These are phyloP conservation scores for Mycosarcoma maydis DNA, from an alignment of 1,284 basidiomycete species.

Conservation along the genomic window DNA sequence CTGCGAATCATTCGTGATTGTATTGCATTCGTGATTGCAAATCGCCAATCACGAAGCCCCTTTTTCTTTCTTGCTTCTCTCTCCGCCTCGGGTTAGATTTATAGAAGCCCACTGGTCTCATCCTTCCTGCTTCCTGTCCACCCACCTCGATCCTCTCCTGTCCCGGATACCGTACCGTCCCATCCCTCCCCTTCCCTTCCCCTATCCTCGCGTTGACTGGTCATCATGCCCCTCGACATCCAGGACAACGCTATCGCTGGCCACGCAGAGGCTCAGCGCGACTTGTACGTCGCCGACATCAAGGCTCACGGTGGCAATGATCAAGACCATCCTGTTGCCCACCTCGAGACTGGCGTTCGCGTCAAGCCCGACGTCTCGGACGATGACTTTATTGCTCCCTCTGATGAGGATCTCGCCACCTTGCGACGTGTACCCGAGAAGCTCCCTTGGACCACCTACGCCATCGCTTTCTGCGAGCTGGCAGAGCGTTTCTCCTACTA, in stretches of 20 bases:
- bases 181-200: not conserved
- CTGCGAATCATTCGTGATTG: too few relatives aligned
- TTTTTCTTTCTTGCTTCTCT: too few relatives aligned
- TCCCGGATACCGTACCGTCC: not conserved
- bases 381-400: conserved; percentile 45
- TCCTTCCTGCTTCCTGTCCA: not conserved
- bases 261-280: conserved; percentile 37
- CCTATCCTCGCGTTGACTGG: not conserved
- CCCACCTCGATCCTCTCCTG: not conserved
- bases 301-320: conserved; percentile 33
- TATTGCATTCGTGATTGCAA: too few relatives aligned
- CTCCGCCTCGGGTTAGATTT: too few relatives aligned
- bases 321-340: conserved; percentile 39
- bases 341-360: conserved; percentile 35
- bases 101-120: too few relatives aligned
- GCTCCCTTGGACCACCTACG: conserved; percentile 59
- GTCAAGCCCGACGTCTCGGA: conserved; percentile 33
- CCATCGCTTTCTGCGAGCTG: conserved; percentile 64
- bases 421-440: conserved; percentile 63
- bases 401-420: conserved; percentile 58
- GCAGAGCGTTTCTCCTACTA: conserved; percentile 67
- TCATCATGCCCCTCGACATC: conserved; percentile 36
- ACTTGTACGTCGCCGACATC: conserved; percentile 38
- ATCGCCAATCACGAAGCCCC: too few relatives aligned
- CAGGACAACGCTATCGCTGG: conserved; percentile 48